phyloP scores from a whole-genome alignment of 176 grass and related monocot genomes.

The Cenchrus purpureus region DNA sequence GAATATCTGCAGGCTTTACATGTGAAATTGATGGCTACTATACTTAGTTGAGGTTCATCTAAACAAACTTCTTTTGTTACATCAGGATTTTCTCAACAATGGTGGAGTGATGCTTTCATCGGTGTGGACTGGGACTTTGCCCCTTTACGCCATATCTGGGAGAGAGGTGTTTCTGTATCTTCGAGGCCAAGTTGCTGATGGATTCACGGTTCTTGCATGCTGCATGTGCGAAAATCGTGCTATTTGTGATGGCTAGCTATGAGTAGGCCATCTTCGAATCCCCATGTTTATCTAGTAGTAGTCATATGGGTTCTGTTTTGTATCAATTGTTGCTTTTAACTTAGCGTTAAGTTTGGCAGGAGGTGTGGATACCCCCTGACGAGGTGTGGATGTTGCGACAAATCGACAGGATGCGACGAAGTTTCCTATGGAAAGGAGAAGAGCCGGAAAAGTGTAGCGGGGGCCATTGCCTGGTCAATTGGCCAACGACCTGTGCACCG shows the following conservation, averaged over 20 bases:
- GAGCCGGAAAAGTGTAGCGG: too few relatives aligned
- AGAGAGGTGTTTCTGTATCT: neutral
- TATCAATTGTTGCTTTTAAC: neutral
- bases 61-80: neutral
- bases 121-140: neutral
- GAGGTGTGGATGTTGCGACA: too few relatives aligned
- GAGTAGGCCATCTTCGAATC: constrained; percentile 22
- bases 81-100: constrained; percentile 4
- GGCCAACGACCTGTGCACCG: too few relatives aligned
- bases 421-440: too few relatives aligned
- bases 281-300: too few relatives aligned
- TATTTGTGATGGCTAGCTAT: constrained; percentile 20
- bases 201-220: neutral
- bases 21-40: neutral
- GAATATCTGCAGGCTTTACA: neutral
- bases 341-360: neutral
- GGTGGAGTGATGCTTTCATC: neutral
- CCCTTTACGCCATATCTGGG: neutral
- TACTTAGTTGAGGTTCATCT: neutral
- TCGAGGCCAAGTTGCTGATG: neutral
- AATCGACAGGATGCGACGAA: too few relatives aligned
- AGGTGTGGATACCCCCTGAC: neutral
- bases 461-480: too few relatives aligned
- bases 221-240: neutral
- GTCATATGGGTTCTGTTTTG: too few relatives aligned